Base-by-base conservation (phyloP, 2,329 filamentous ascomycete genomes). In the Venturia aucupariae region DNA sequence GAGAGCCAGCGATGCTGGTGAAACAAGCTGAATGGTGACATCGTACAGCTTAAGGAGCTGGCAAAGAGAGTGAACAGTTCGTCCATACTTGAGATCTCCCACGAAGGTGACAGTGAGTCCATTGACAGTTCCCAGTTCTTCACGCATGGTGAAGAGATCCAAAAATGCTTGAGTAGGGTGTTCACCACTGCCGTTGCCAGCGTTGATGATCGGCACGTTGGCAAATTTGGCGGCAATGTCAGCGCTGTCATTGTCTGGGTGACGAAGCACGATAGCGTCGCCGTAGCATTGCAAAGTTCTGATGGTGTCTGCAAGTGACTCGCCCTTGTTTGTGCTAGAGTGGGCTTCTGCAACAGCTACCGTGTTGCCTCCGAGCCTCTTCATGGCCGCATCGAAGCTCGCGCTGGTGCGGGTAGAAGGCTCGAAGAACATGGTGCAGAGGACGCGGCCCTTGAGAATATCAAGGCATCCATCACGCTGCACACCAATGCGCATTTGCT, bases 331-430 rank as follows among this genome's bases (percentile, higher is more conserved):
- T 4, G 92, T 92, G 17, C 90, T 96, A 2, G 93, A 97, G 70
- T 90, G 86, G 6, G 87, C 84, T 2, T 93, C 95, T 48, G 91
- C 82, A 72, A 97, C 87, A 62, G 87, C 82, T 63, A 99, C 84
- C 3, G 89, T 93, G 60, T 91, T 85, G 60, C 94, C 94, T 69
- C 94, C 94, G 5, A 99, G 87, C 62, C 95, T 89, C 81, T 99
- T 95, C 94, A 99, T 99, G 51, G 94, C 94, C 65, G 93, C 90
- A 73, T 99, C 94, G 71, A 99, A 99, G 3, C 94, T 99, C 44
- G 90, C 86, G 15, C 93, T 97, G 5, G 94, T 99, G 64, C 94
- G 86, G 2, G 94, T 99, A 0, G 93, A 97, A 1, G 94, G 94
- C 81, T 99, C 94, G 77, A 92, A 99, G 84, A 99, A 99, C 80